A percentile compares a stretch with the other conserved stretches of the same genome.
Evolutionary conservation across 2,329 filamentous ascomycete species (phyloP).

Genomic region (Fonsecaea monophora): DNA sequence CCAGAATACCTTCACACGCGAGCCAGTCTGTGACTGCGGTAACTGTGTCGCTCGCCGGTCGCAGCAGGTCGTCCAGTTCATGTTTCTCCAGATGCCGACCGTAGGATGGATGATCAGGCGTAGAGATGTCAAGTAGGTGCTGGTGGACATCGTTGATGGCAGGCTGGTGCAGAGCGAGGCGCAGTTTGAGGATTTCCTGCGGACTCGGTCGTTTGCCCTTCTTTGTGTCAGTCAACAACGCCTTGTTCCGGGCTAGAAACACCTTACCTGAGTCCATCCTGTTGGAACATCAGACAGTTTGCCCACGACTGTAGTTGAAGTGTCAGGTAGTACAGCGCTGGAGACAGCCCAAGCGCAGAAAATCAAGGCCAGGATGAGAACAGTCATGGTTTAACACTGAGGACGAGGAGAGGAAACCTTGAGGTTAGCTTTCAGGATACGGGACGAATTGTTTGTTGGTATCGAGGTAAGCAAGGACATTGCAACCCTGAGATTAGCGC

Average conservation of each 20-base stretch:
- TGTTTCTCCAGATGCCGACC: conserved; percentile 68
- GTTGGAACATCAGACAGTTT: conserved; percentile 45
- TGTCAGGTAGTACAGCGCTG: neutral
- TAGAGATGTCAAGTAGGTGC: conserved; percentile 66
- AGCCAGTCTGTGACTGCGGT: conserved; percentile 64
- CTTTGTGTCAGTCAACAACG: neutral
- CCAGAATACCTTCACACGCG: conserved; percentile 55
- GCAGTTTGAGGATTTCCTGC: conserved; percentile 55
- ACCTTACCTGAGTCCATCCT: conserved; percentile 38
- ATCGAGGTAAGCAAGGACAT: neutral
- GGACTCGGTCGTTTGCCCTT: conserved; percentile 35
- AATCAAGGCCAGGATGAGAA: conserved; percentile 9
- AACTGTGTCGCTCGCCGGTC: conserved; percentile 58
- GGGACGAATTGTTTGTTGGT: neutral
- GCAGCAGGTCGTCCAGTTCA: conserved; percentile 62
- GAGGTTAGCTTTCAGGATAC: neutral
- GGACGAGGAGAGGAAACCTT: neutral
- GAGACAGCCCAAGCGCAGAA: conserved; percentile 1
- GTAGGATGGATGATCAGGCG: conserved; percentile 64
- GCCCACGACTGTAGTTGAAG: conserved; percentile 45
- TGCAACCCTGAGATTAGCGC: neutral
- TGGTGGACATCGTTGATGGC: conserved; percentile 62
- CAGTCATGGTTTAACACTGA: neutral
- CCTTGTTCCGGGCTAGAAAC: neutral
- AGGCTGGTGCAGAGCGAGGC: conserved; percentile 58